These are phyloP conservation scores for Astragalus glycyphyllos DNA, from an alignment of 306 rosid genomes.

Conservation along the genomic window DNA sequence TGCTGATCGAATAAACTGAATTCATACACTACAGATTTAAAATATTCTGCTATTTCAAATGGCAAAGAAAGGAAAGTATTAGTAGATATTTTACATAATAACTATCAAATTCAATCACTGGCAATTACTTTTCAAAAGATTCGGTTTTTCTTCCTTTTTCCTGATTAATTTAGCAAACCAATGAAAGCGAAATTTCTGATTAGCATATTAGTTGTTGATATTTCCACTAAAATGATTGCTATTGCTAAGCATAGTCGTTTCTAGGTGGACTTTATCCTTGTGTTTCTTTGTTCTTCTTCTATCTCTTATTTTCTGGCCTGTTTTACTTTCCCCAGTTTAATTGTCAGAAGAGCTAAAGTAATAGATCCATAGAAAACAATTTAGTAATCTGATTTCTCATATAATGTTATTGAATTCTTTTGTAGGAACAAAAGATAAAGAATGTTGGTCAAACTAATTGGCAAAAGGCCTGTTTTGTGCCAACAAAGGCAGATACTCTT, in stretches of 20 bases:
- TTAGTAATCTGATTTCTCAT: conserved; percentile 23
- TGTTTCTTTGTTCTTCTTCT: neutral
- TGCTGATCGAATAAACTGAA: neutral
- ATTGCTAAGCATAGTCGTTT: neutral
- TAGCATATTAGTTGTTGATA: neutral
- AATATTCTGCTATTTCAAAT: too few relatives aligned
- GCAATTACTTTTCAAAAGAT: neutral
- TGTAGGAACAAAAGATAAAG: conserved; percentile 71
- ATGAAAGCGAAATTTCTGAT: neutral
- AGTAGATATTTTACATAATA: too few relatives aligned
- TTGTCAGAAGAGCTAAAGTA: neutral
- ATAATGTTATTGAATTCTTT: conserved; percentile 40
- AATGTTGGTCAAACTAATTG: conserved; percentile 67
- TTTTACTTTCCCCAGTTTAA: neutral
- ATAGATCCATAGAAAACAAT: neutral
- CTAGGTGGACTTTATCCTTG: neutral
- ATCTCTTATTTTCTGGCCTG: too few relatives aligned
- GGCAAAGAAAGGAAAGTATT: too few relatives aligned
- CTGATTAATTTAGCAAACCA: neutral
- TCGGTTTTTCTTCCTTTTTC: neutral
- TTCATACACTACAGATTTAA: neutral
- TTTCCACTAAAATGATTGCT: conserved; percentile 1
- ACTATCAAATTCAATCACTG: neutral
- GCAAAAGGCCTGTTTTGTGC: conserved; percentile 89
- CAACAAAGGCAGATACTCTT: conserved; percentile 82